Conservation (phyloP, 176 grass and related monocot genomes). For the Elaeis guineensis region DNA sequence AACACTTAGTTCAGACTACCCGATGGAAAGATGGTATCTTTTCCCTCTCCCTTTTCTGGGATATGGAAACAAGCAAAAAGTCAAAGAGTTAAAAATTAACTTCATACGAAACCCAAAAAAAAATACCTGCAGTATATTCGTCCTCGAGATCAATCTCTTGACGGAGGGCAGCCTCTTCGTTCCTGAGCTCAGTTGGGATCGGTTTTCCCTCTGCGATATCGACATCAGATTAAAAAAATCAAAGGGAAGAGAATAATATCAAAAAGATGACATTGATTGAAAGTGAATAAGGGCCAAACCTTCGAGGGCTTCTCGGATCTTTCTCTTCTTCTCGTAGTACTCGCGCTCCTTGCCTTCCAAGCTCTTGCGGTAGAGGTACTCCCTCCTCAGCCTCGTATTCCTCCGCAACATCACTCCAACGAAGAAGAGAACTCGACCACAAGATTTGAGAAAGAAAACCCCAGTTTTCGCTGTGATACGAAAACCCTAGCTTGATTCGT, state of each 20-base stretch:
- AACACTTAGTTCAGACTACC: too few species aligned
- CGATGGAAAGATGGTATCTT: too few species aligned
- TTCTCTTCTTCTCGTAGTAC: conserved; percentile 90
- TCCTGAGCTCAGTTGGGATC: conserved; percentile 81
- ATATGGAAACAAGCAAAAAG: too few species aligned
- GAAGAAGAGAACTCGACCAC: too few species aligned
- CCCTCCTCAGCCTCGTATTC: conserved; percentile 31
- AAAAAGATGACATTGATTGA: not conserved
- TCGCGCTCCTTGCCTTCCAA: conserved; percentile 63
- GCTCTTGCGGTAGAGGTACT: conserved; percentile 77
- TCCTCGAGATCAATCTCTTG: conserved; percentile 81
- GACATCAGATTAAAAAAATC: not conserved
- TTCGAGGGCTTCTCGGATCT: conserved; percentile 60
- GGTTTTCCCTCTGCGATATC: conserved; percentile 46
- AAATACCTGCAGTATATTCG: conserved; percentile 40
- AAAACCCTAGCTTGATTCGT: too few species aligned
- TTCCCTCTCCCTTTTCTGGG: too few species aligned
- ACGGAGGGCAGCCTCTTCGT: conserved; percentile 58
- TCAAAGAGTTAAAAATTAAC: too few species aligned
- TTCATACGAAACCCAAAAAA: not conserved
- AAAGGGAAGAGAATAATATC: not conserved
- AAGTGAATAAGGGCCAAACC: not conserved
- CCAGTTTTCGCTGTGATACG: too few species aligned
- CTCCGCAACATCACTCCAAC: conserved; percentile 44
- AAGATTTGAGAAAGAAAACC: too few species aligned